Evolutionary conservation across 148 eudicot genomes (phyloP), one percentile per base, ranked within the genome.

Genomic region (Pouteria glomerata): DNA sequence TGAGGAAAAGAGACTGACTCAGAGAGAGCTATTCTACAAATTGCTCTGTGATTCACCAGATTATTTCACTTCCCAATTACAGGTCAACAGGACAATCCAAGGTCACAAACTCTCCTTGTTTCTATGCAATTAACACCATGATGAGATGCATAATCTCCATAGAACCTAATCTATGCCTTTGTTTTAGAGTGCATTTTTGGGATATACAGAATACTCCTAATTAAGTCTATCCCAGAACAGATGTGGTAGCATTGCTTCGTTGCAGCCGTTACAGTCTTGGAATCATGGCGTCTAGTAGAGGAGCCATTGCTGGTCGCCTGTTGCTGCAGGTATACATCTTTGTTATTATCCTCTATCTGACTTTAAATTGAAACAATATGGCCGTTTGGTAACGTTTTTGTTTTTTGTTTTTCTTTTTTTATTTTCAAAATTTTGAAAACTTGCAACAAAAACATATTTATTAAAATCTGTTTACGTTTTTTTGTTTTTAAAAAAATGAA

Each of bases 251-350:
- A 45, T 78, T 96, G 86, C 90, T 96, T 78, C 90, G 86, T 27
- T 96, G 99, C 85, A 96, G 99, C 82, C 84, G 99, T 21, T 90
- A 70, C 53, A 92, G 97, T 78, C 96, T 96, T 73, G 97, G 99
- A 57, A 88, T 96, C 75, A 90, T 92, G 96, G 97, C 99, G 45
- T 90, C 99, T 37, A 87, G 94, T 61, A 90, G 96, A 87, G 99
- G 99, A 56, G 91, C 85, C 56, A 80, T 96, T 65, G 90, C 88
- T 72, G 97, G 99, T 74, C 89, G 99, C 57, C 75, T 96, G 65
- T 57, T 82, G 82, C 78, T 96, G 68, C 92, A 96, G 97, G 99
- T 78, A 77, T 26, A 63, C 34, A 37, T 62, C 48, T 35, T 14
- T 35, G 13, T 34, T 52, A 2, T 35, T 69, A 33, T 13, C 30